phyloP scores from a whole-genome alignment of 192 early-diverging fungal genomes.

The Coemansia sp. region DNA sequence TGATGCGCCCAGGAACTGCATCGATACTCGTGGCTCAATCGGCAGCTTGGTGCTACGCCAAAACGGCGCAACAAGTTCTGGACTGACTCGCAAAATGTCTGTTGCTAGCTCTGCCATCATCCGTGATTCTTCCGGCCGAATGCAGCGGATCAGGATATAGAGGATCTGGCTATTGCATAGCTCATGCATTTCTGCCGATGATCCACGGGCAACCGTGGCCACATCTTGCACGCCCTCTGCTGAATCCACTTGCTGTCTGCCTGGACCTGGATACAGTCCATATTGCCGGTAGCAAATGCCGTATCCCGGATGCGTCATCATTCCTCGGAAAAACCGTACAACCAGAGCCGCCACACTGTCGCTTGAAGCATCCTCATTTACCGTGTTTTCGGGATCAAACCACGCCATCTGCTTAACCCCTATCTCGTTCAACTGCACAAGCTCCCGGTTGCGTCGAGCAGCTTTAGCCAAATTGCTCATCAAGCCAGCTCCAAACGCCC shows the following conservation, averaged over 20 bases:
- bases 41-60: conserved; percentile 37
- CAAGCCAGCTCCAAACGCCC: conserved; percentile 27
- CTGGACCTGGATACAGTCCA: conserved; percentile 43
- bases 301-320: conserved; percentile 46
- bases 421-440: conserved; percentile 12
- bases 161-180: conserved; percentile 48
- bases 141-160: conserved; percentile 33
- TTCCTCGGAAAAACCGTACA: conserved; percentile 37
- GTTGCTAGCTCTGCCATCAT: conserved; percentile 33
- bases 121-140: conserved; percentile 27
- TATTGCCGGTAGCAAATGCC: conserved; percentile 50
- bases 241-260: conserved; percentile 1
- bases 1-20: conserved; percentile 37
- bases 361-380: neutral
- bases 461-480: conserved; percentile 33
- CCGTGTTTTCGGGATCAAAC: conserved; percentile 13
- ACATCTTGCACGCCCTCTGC: conserved; percentile 16
- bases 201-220: conserved; percentile 13
- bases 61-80: conserved; percentile 51
- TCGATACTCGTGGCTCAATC: conserved; percentile 45
- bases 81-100: conserved; percentile 34
- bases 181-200: conserved; percentile 18
- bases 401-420: conserved; percentile 16
- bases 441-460: conserved; percentile 13
- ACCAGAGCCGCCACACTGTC: conserved; percentile 38